A percentile compares a stretch with the other conserved stretches of the same genome.
Evolutionary conservation across 2,329 filamentous ascomycete genomes (phyloP).

Genomic region (Capronia coronata): DNA sequence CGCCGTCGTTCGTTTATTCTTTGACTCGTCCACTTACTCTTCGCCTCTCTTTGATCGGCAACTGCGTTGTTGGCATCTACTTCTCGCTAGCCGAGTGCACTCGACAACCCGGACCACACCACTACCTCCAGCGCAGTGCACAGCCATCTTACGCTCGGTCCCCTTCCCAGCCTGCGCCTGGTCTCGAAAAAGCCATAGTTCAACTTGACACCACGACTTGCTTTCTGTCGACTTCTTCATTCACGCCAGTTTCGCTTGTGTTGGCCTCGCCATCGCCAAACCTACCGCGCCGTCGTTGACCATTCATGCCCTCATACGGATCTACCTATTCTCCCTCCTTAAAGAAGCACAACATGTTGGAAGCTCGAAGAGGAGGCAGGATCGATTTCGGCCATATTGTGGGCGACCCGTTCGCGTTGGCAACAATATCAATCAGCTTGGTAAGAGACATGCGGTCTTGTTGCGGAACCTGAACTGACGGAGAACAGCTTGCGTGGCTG

Average conservation of each 20-base stretch:
- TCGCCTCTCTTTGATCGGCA: slow-evolving; percentile 8
- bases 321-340: slow-evolving; percentile 67
- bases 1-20: slow-evolving; percentile 21
- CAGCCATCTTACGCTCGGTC: slow-evolving; percentile 19
- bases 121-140: slow-evolving; percentile 4
- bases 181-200: slow-evolving; percentile 6
- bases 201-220: slow-evolving; percentile 1
- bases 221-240: slow-evolving; percentile 5
- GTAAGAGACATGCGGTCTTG: too few species aligned
- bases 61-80: slow-evolving; percentile 12
- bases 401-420: slow-evolving; percentile 91
- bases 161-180: slow-evolving; percentile 17
- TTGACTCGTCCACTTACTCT: slow-evolving; percentile 7
- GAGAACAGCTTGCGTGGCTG: slow-evolving; percentile 82
- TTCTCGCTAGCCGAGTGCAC: slow-evolving; percentile 8
- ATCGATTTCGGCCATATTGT: slow-evolving; percentile 84
- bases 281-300: slow-evolving; percentile 3
- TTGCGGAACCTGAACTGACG: slow-evolving; percentile 21
- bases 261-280: slow-evolving; percentile 1
- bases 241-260: neutral
- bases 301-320: slow-evolving; percentile 66
- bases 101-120: slow-evolving; percentile 9
- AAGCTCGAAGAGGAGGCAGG: slow-evolving; percentile 23
- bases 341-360: slow-evolving; percentile 51
- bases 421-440: slow-evolving; percentile 83